These are phyloP conservation scores for Trebouxia sp. DNA, from an alignment of 139 green algal species.

Conservation along the genomic window DNA sequence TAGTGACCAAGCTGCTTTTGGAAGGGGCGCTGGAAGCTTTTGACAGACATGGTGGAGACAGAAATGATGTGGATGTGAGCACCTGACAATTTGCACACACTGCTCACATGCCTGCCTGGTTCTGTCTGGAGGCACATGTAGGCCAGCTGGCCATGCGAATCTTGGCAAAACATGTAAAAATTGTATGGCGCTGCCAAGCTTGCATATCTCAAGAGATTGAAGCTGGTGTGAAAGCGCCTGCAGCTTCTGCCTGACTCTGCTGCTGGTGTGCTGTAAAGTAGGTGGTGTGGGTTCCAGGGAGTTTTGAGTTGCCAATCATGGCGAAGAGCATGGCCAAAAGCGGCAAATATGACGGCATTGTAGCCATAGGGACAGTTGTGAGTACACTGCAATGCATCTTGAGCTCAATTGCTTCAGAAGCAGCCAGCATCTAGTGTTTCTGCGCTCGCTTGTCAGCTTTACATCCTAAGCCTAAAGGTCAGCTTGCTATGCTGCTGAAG, in stretches of 20 bases:
- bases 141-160: too few species aligned
- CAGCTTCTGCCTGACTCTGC: neutral
- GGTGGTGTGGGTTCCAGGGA: constrained; percentile 93
- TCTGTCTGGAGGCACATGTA: neutral
- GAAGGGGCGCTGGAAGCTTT: constrained; percentile 81
- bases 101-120: too few species aligned
- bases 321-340: constrained; percentile 89
- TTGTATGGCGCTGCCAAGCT: too few species aligned
- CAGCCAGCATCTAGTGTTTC: too few species aligned
- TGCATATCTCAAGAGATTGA: too few species aligned
- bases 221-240: too few species aligned
- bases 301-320: constrained; percentile 94
- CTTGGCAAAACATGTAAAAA: too few species aligned
- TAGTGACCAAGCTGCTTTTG: constrained; percentile 92
- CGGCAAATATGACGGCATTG: constrained; percentile 84
- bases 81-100: too few species aligned
- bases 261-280: constrained; percentile 39
- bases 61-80: constrained; percentile 73
- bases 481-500: too few species aligned
- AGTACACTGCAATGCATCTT: constrained; percentile 43
- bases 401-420: too few species aligned
- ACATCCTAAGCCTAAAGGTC: too few species aligned
- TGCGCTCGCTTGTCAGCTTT: too few species aligned
- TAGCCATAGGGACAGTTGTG: constrained; percentile 92
- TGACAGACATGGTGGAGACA: constrained; percentile 62